phyloP scores from a whole-genome alignment of 495 filamentous ascomycete species.

The Xylaria castorea region DNA sequence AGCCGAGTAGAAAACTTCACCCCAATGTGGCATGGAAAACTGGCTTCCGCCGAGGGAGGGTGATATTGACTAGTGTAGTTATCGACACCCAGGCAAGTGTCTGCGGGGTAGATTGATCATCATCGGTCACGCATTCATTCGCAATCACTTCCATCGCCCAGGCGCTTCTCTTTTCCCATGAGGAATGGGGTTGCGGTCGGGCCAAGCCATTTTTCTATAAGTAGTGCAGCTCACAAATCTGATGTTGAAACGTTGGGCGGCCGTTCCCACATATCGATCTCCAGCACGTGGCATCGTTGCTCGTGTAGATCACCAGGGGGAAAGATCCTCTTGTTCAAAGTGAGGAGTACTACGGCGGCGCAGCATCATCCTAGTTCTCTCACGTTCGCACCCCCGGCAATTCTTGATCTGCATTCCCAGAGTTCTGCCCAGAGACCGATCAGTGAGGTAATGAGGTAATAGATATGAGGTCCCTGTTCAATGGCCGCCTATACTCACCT shows the following conservation, averaged over 20 bases:
- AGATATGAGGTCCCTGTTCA: neutral
- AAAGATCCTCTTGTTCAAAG: neutral
- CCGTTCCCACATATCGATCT: neutral
- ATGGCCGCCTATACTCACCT: neutral
- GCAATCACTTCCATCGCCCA: neutral
- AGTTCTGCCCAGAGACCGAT: neutral
- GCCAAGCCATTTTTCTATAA: neutral
- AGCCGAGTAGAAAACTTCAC: neutral
- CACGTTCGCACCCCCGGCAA: neutral
- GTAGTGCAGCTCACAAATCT: neutral
- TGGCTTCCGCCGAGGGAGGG: neutral
- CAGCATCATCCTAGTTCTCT: neutral
- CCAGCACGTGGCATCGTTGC: slow-evolving; percentile 24
- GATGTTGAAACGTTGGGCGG: neutral
- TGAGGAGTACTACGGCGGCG: neutral
- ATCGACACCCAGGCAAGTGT: neutral
- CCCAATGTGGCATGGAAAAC: neutral
- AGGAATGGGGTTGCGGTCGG: neutral
- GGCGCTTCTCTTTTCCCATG: neutral
- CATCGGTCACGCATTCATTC: neutral
- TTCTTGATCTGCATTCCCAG: neutral
- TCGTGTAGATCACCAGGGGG: slow-evolving; percentile 7
- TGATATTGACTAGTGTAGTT: neutral
- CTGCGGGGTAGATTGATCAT: neutral
- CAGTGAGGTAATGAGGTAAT: neutral